Conservation (phyloP, 2,329 filamentous ascomycete genomes). For the Exophiala sp. region DNA sequence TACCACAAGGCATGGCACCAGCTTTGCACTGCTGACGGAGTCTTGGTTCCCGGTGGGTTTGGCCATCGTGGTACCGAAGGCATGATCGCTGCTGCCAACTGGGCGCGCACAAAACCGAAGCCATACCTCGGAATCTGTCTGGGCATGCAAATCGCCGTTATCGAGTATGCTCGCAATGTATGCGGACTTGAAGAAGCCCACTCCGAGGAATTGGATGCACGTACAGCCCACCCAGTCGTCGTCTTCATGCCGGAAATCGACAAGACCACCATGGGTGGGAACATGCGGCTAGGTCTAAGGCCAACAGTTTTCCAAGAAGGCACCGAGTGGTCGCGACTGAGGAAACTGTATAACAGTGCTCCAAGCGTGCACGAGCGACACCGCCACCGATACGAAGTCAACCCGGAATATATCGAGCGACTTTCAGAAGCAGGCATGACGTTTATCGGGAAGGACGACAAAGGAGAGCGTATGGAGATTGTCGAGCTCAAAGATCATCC, state of each 20-base stretch:
- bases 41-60: constrained; percentile 61
- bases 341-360: constrained; percentile 58
- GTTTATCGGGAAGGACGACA: constrained; percentile 75
- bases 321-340: constrained; percentile 72
- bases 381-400: constrained; percentile 85
- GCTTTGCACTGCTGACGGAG: constrained; percentile 60
- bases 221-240: constrained; percentile 63
- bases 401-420: constrained; percentile 65
- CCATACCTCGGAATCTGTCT: constrained; percentile 88
- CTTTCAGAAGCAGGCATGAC: constrained; percentile 64
- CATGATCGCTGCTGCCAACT: constrained; percentile 82
- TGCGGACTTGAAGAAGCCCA: constrained; percentile 56
- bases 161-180: constrained; percentile 76
- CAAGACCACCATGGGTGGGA: constrained; percentile 71
- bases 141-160: constrained; percentile 87
- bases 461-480: constrained; percentile 73
- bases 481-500: constrained; percentile 77
- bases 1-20: constrained; percentile 84
- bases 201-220: constrained; percentile 51
- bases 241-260: constrained; percentile 90
- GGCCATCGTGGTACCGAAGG: constrained; percentile 77
- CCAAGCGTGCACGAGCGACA: constrained; percentile 64
- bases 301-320: constrained; percentile 68
- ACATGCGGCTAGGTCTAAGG: constrained; percentile 76
- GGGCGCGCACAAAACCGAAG: constrained; percentile 72